These are phyloP conservation scores for Stephania yunnanensis DNA, from an alignment of 164 flowering plant genomes.

Conservation along the genomic window DNA sequence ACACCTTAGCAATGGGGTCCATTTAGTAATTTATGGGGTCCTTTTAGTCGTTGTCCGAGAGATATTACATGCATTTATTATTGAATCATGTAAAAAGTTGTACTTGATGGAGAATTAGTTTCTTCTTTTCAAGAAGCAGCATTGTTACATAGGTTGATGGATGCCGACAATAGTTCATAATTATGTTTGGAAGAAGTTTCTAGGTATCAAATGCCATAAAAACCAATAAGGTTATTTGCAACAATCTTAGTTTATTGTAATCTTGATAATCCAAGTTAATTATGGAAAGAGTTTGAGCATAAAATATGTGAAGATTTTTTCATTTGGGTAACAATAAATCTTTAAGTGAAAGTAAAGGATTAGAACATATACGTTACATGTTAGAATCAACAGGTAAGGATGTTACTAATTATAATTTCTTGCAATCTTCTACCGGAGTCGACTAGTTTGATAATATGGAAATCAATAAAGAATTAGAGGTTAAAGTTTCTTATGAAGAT, in stretches of 20 bases:
- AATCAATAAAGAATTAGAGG: neutral
- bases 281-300: neutral
- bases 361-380: neutral
- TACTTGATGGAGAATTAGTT: neutral
- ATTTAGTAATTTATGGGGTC: too few relatives aligned
- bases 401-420: neutral
- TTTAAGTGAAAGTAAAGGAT: neutral
- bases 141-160: neutral
- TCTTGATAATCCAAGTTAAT: neutral
- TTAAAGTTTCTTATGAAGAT: neutral
- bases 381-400: neutral
- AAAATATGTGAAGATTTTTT: neutral
- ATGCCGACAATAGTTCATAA: neutral
- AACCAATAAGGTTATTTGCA: neutral
- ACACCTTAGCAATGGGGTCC: too few relatives aligned
- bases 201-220: neutral
- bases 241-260: neutral
- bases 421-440: neutral
- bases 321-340: neutral
- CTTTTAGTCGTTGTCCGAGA: too few relatives aligned
- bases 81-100: neutral
- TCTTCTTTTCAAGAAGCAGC: neutral
- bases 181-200: neutral
- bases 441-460: neutral
- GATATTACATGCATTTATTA: neutral